phyloP scores from a whole-genome alignment of 164 flowering plant species.

The Houttuynia cordata region DNA sequence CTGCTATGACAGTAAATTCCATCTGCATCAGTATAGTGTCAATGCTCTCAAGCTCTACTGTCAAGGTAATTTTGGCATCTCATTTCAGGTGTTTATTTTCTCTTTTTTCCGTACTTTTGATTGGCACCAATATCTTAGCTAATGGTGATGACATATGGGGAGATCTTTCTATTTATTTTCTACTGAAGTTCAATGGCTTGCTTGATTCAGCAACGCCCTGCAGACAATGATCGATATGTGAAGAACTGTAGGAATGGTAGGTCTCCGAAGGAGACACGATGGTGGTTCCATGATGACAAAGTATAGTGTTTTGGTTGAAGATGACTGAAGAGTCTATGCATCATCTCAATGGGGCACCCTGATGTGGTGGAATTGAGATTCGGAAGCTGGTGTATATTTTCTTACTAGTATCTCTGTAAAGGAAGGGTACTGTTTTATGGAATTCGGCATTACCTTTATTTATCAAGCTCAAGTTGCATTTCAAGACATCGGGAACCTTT shows the following conservation, averaged over 20 bases:
- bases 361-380: neutral
- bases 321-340: neutral
- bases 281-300: constrained; percentile 65
- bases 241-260: constrained; percentile 52
- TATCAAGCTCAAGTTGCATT: too few relatives aligned
- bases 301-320: constrained; percentile 18
- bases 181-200: neutral
- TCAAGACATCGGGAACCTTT: too few relatives aligned
- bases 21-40: constrained; percentile 97
- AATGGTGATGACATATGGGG: neutral
- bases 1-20: constrained; percentile 95
- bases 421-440: constrained; percentile 7
- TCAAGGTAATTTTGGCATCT: constrained; percentile 33
- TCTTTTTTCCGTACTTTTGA: neutral
- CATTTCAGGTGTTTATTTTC: neutral
- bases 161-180: neutral
- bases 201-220: constrained; percentile 42
- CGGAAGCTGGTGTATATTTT: constrained; percentile 10
- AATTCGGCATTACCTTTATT: too few relatives aligned
- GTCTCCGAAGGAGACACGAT: constrained; percentile 56
- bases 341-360: constrained; percentile 5
- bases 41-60: constrained; percentile 89
- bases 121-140: neutral
- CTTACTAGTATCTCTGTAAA: constrained; percentile 19
- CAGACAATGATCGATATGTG: constrained; percentile 51